These are phyloP conservation scores for Sorghum bicolor DNA, from an alignment of 176 grass and related monocot species.

Conservation along the genomic window Sorghum_bicolor_NCBIv3 NC_012872.2:72321001-72321500, in stretches of 20 bases:
- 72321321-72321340: too few species aligned
- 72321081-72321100: constrained; percentile 31
- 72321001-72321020: constrained; percentile 9
- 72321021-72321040: constrained; percentile 17
- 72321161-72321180: not conserved
- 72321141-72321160: not conserved
- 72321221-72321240: too few species aligned
- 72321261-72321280: not conserved
- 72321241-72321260: too few species aligned
- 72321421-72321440: constrained; percentile 45
- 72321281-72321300: not conserved
- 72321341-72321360: not conserved
- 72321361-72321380: constrained; percentile 22
- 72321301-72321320: too few species aligned
- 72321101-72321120: not conserved
- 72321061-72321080: constrained; percentile 36
- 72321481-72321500: constrained; percentile 54
- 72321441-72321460: constrained; percentile 44
- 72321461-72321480: constrained; percentile 42
- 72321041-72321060: constrained; percentile 5
- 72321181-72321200: not conserved
- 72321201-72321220: not conserved
- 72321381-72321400: constrained; percentile 21
- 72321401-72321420: constrained; percentile 43
- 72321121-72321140: not conserved